Evolutionary conservation across 1,284 basidiomycete species (phyloP), one percentile per base, ranked within the genome.

Genomic region (Pholiota adiposa): DNA sequence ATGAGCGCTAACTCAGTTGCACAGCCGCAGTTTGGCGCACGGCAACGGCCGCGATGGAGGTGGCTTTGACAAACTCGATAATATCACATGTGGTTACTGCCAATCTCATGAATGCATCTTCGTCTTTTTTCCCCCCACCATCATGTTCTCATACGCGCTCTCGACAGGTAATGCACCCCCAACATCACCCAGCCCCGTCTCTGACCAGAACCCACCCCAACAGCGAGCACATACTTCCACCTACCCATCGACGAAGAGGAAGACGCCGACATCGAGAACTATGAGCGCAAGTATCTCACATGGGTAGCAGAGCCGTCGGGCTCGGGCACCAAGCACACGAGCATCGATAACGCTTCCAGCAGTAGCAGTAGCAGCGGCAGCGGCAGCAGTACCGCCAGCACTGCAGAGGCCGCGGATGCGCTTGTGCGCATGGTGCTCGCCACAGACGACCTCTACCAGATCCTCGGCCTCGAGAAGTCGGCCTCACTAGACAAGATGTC

Each of bases 381-480:
- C 41, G 55, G 58, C 38, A 62, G 59, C 49, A 53, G 59, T 49
- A 51, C 59, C 4, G 36, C 14, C 36, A 38, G 12, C 44, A 54
- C 57, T 49, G 55, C 62, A 33, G 59, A 54, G 21, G 58, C 44
- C 34, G 62, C 55, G 14, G 61, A 69, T 61, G 61, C 72, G 9
- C 75, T 79, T 14, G 80, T 90, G 31, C 73, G 81, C 40, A 72
- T 79, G 29, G 82, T 93, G 36, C 80, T 92, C 48, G 69, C 78
- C 49, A 82, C 80, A 57, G 84, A 92, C 66, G 79, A 85, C 68
- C 80, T 94, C 34, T 94, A 94, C 73, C 76, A 80, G 51, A 86
- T 94, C 31, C 82, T 95, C 6, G 91, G 89, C 8, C 72, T 93
- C 11, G 69, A 78, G 31, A 81, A 80, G 57, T 79, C 78, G 8